Base-by-base conservation (phyloP, 208 protist genomes). In the Acanthamoeba healyi region DNA sequence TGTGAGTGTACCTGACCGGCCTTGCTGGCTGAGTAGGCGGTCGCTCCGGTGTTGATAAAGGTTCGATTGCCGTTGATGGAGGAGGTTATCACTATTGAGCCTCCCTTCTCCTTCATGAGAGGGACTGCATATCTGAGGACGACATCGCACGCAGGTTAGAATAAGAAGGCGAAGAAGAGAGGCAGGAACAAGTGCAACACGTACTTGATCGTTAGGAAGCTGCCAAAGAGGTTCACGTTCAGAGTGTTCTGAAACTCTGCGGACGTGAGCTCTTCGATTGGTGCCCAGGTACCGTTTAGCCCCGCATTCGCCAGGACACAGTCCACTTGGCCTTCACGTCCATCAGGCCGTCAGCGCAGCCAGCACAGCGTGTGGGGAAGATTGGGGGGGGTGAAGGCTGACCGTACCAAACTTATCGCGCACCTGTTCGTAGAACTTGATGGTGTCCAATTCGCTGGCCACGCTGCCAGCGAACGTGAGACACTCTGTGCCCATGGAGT, bases 201-300 rank as follows among this genome's bases (percentile, higher is more conserved):
- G 74, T 34, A 84, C 74, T 84, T 84, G 74, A 84, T 84, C 0
- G 74, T 84, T 0, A 84, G 74, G 44, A 84, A 84, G 7, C 42
- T 58, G 26, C 74, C 74, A 17, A 84, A 40, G 6, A 93, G 40
- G 54, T 93, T 93, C 9, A 82, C 77, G 29, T 93, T 61, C 29
- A 93, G 12, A 54, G 89, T 93, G 29, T 44, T 51, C 46, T 9
- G 10, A 61, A 93, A 93, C 34, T 93, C 89, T 34, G 44, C 89
- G 38, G 77, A 93, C 12, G 89, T 93, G 51, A 93, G 89, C 19
- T 93, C 89, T 17, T 93, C 89, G 1, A 93, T 93, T 15, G 89
- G 89, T 26, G 89, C 89, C 89, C 89, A 93, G 17, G 77, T 82
- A 26, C 89, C 89, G 38, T 93, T 93, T 36, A 56, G 77, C 19